Evolutionary conservation across 306 rosid genomes (phyloP), one percentile per base, ranked within the genome.

Genomic region (Corylus avellana): DNA sequence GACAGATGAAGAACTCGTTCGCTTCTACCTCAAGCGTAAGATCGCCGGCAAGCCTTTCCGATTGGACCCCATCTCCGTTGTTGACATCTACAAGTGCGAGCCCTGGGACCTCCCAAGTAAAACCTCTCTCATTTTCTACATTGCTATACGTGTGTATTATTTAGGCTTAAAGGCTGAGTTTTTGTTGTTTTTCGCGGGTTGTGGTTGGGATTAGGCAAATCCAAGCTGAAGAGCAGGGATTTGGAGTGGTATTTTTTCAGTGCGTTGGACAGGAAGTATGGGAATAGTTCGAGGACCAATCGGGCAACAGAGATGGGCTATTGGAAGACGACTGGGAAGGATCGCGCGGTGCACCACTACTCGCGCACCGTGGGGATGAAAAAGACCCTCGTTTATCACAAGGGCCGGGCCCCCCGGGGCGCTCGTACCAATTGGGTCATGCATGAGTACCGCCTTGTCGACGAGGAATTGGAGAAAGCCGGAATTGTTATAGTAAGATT

Each of bases 301-400:
- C 91, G 98, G 53, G 97, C 98, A 17, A 95, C 98, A 1, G 93
- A 84, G 58, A 85, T 72, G 68, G 98, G 98, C 2, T 95, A 95
- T 80, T 95, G 98, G 98, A 95, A 95, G 77, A 95, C 98, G 7
- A 95, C 98, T 0, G 98, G 98, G 3, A 95, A 92, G 83, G 98
- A 95, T 72, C 92, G 98, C 0, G 39, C 81, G 0, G 69, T 95
- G 49, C 62, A 18, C 9, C 80, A 89, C 0, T 76, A 67, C 0
- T 68, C 83, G 27, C 84, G 87, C 68, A 37, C 17, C 1, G 91
- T 89, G 1, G 98, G 97, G 54, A 91, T 92, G 98, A 95, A 95
- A 90, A 95, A 95, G 75, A 95, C 98, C 3, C 96, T 92, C 3
- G 98, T 95, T 55, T 95, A 82, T 81, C 98, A 95, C 42, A 58